Evolutionary conservation across 2,329 filamentous ascomycete genomes (phyloP), one percentile per base, ranked within the genome.

Genomic region (Proliferodiscus dingleyae): DNA sequence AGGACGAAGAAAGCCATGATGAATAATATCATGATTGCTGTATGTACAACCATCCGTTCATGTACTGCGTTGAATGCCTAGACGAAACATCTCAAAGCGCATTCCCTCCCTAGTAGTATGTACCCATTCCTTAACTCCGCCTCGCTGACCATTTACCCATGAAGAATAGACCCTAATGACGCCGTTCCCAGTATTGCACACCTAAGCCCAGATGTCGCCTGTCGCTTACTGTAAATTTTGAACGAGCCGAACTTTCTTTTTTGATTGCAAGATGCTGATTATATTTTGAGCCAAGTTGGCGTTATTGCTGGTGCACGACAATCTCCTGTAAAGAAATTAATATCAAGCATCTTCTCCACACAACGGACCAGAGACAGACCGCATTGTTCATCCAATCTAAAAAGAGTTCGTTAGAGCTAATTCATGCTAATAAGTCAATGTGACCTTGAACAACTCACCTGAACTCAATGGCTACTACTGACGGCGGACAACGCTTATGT

Each of bases 401-500:
- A 37, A n/a, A 18, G 10, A 38, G 18, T 51, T 37, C n/a, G 51
- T 47, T 46, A 53, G 46, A 41, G 43, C 33, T 33, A 28, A 38
- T 46, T 37, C 29, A 28, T 32, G 26, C n/a, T n/a, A 37, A 13
- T 10, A 24, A 10, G 19, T 19, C n/a, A 33, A 45, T 28, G 28
- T 24, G 13, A 22, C n/a, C 28, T n/a, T 30, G 34, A 38, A 43
- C 23, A 41, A 53, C 46, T 48, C 46, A 59, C 57, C 58, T 49
- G 41, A 52, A 60, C 38, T 60, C 52, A 38, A 59, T 53, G 8
- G 59, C 56, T 34, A 62, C 74, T 23, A 80, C 70, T 50, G 77
- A 76, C 13, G 73, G 70, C 18, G 71, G 71, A 61, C 76, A 80
- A 49, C 75, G 66, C 51, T 70, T 72, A 53, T 78, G 75, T 24